Base-by-base conservation (phyloP, 441 rosid genomes). In the Pelargonium fulgidum region DNA sequence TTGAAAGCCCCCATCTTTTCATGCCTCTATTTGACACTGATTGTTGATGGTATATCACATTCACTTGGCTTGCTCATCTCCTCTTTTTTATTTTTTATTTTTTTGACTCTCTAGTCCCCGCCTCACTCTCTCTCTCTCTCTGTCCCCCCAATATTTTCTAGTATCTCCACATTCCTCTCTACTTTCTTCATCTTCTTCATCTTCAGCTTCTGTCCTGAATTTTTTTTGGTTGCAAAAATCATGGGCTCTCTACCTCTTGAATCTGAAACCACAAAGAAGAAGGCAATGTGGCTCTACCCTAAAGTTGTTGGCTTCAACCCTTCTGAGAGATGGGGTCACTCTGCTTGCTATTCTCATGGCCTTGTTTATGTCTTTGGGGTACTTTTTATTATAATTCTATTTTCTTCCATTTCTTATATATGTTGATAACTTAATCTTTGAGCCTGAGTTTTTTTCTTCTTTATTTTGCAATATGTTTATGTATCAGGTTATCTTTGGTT, bases 1-100 rank as follows among this genome's bases (percentile, higher is more conserved):
- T 81, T 81, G 90, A 88, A 83, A 88, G 90, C 90, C 72, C 90
- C 91, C 88, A 88, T 89, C 91, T 81, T 86, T 88, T 88, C 93
- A 82, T 85, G 93, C n/a, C n/a, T 86, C 89, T 63, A 77, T 54
- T 72, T 82, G 90, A 88, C 87, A 80, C 74, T 81, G 85, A 83
- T 85, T 72, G 81, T 82, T 85, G 87, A 83, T 54, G 61, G 61
- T 85, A 76, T 67, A 73, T 54, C 61, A 14, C 61, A 54, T 54
- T 82, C 83, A 76, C 72, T 81, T 81, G 81, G 77, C 24, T 83
- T 83, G 78, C 77, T 81, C 84, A 68, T 84, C 84, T 79, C 79
- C 78, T 74, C 72, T 13, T 45, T 26, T 33, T 33, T 3, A 3
- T 33, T 33, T 33, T 33, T 4, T 0, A 33, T 33, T 33, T 33